Percentiles rank a stretch among this genome's conserved stretches.
Conservation (phyloP, 495 filamentous ascomycete species). For the Aspergillus homomorphus region DNA sequence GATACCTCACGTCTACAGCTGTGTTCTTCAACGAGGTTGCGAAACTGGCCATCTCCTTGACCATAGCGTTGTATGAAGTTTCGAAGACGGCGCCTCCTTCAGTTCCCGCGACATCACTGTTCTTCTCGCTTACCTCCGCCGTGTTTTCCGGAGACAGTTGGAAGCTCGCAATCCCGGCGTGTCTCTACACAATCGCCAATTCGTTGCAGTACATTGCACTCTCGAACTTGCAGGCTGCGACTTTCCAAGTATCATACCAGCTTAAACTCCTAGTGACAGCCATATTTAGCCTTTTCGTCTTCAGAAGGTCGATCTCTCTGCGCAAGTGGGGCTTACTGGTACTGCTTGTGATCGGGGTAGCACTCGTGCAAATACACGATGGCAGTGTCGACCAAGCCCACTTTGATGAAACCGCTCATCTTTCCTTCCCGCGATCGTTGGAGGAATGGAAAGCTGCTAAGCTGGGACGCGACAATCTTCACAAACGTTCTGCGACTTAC, state of each 20-base stretch:
- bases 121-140: slow-evolving; percentile 71
- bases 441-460: slow-evolving; percentile 50
- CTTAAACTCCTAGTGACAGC: slow-evolving; percentile 90
- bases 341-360: slow-evolving; percentile 78
- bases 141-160: slow-evolving; percentile 93
- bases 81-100: slow-evolving; percentile 69
- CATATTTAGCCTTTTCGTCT: slow-evolving; percentile 76
- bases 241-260: slow-evolving; percentile 91
- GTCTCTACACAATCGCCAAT: slow-evolving; percentile 87
- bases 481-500: slow-evolving; percentile 85
- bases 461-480: slow-evolving; percentile 43
- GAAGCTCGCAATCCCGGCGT: slow-evolving; percentile 89
- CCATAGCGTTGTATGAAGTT: slow-evolving; percentile 83
- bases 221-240: slow-evolving; percentile 84
- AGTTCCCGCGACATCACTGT: slow-evolving; percentile 73
- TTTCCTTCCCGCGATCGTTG: slow-evolving; percentile 72
- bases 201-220: slow-evolving; percentile 89
- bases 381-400: slow-evolving; percentile 45
- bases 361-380: slow-evolving; percentile 78
- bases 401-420: slow-evolving; percentile 47
- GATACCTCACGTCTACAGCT: slow-evolving; percentile 90
- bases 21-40: slow-evolving; percentile 92
- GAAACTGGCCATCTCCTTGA: slow-evolving; percentile 82
- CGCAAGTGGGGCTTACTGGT: slow-evolving; percentile 78
- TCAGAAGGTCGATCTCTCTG: slow-evolving; percentile 63